A percentile compares a stretch with the other conserved stretches of the same genome.
Evolutionary conservation across 2,329 filamentous ascomycete genomes (phyloP).

Genomic region (Aquanectria penicillioides): DNA sequence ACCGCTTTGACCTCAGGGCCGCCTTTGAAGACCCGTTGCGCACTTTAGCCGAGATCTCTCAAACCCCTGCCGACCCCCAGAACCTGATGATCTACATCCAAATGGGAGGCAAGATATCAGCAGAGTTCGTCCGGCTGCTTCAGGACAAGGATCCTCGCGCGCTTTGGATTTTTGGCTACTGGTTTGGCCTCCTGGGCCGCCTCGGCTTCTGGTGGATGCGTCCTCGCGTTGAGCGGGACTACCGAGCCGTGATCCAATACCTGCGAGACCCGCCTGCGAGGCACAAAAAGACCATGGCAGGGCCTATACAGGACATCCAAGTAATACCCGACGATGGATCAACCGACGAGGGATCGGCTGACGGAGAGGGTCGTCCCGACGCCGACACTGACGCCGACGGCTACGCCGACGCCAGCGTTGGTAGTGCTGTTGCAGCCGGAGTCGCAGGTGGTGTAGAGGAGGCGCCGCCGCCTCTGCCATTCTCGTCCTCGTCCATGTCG

Average conservation of each 20-base stretch:
- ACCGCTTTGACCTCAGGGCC: conserved; percentile 1
- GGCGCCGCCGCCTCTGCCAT: no score
- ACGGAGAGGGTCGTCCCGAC: no score
- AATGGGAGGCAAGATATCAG: not conserved
- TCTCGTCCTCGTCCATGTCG: no score
- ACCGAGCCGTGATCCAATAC: not conserved
- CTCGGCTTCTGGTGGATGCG: conserved; percentile 14
- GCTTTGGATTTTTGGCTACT: conserved; percentile 12
- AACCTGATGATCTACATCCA: conserved; percentile 8
- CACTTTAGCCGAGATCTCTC: not conserved
- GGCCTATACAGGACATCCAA: no score
- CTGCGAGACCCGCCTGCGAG: not conserved
- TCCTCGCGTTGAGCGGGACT: conserved; percentile 1
- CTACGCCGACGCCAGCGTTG: no score
- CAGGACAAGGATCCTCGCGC: not conserved
- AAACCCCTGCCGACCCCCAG: not conserved
- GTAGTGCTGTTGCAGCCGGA: no score
- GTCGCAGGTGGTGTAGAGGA: no score
- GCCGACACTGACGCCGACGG: no score
- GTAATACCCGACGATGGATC: no score
- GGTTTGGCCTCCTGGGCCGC: not conserved
- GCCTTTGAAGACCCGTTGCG: not conserved
- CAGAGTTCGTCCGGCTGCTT: not conserved
- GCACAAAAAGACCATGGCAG: no score
- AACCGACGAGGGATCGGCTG: no score